phyloP scores from a whole-genome alignment of 768 basidiomycete species.

The Naganishia antarctica region DNA sequence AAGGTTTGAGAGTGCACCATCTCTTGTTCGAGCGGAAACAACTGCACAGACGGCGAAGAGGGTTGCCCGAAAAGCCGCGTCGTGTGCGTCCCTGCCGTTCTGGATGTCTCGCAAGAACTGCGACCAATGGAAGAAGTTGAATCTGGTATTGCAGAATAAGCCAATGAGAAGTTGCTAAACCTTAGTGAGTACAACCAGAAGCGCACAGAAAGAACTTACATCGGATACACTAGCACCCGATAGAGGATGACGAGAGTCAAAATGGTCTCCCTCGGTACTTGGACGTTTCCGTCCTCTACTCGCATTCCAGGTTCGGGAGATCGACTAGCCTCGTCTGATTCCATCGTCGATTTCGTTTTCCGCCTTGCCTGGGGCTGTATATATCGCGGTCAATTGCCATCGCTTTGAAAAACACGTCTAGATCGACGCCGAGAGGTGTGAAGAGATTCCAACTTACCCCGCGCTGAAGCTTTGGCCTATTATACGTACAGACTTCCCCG shows the following conservation, averaged over 20 bases:
- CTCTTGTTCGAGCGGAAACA: slow-evolving; percentile 28
- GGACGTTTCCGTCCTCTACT: not conserved
- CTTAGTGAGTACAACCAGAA: no score
- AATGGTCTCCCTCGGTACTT: slow-evolving; percentile 20
- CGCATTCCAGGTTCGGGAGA: not conserved
- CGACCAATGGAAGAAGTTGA: slow-evolving; percentile 33
- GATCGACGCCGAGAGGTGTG: not conserved
- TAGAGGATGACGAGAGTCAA: slow-evolving; percentile 30
- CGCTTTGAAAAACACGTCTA: no score
- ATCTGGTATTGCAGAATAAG: slow-evolving; percentile 10
- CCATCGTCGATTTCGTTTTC: not conserved
- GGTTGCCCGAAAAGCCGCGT: slow-evolving; percentile 28
- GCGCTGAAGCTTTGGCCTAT: slow-evolving; percentile 2
- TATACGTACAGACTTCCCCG: slow-evolving; percentile 12
- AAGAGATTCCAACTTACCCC: not conserved
- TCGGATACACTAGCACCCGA: slow-evolving; percentile 32
- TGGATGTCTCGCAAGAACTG: slow-evolving; percentile 22
- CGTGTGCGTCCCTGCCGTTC: slow-evolving; percentile 18
- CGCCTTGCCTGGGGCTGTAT: slow-evolving; percentile 10
- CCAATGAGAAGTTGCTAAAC: slow-evolving; percentile 8
- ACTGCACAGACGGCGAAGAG: slow-evolving; percentile 32
- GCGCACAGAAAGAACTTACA: slow-evolving; percentile 32
- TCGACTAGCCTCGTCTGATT: not conserved
- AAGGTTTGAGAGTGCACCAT: slow-evolving; percentile 26
- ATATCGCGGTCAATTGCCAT: not conserved